Evolutionary conservation across 2,329 filamentous ascomycete genomes (phyloP), one percentile per base, ranked within the genome.

Genomic region (Xylariomycetidae sp.): DNA sequence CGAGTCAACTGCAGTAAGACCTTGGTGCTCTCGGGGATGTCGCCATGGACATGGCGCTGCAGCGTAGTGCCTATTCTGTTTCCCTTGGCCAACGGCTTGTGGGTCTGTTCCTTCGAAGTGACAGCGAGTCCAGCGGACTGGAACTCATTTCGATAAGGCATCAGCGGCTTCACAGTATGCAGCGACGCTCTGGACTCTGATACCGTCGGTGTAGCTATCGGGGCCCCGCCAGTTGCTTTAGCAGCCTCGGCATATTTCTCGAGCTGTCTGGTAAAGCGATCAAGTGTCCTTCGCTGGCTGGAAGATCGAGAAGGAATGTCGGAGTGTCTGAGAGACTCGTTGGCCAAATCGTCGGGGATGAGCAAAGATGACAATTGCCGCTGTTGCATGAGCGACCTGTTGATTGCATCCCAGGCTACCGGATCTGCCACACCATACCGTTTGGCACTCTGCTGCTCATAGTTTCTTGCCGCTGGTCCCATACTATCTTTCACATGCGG

Each of bases 71-170:
- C n/a, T n/a, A n/a, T n/a, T n/a, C n/a, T n/a, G n/a, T n/a, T n/a
- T n/a, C n/a, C n/a, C n/a, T n/a, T n/a, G n/a, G n/a, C n/a, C n/a
- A n/a, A n/a, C 27, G 27, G 48, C 32, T 25, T 46, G 14, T 38
- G 43, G 5, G 29, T 59, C 51, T 64, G 67, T 44, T 67, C 74
- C 38, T 42, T 59, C 41, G 74, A 76, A 9, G 75, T 78, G 2
- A 79, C 67, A 2, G 74, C 72, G 31, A 80, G 59, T 2, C 74
- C 72, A 34, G 70, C 73, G 36, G 64, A 63, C 36, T 58, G 59
- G 40, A 80, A 77, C 39, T 79, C 65, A 4, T 65, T 57, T 29
- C 63, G 66, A 45, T 70, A 79, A 3, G 74, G 74, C 16, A 75
- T 49, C 3, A 79, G 55, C 18, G 69, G 70, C 16, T 66, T 62